Conservation (phyloP, 164 flowering plant species). For the Dillenia turbinata region DNA sequence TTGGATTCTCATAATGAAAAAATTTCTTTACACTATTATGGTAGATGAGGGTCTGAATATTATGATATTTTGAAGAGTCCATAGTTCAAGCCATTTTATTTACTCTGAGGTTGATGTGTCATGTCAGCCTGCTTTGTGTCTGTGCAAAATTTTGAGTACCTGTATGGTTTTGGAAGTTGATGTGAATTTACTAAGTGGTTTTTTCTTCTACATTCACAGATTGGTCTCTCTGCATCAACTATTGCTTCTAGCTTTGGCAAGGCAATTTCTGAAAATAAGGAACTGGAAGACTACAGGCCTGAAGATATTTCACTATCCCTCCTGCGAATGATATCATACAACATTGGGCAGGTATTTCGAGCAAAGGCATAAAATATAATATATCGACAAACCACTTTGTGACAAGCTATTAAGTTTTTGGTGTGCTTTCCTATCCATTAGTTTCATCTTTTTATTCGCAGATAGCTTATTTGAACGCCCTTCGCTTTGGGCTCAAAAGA, state of each 20-base stretch:
- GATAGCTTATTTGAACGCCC: slow-evolving; percentile 88
- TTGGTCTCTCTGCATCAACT: slow-evolving; percentile 94
- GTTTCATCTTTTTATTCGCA: slow-evolving; percentile 19
- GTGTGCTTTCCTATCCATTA: neutral
- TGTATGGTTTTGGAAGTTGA: too few species aligned
- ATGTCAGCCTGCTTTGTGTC: too few species aligned
- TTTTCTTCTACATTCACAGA: slow-evolving; percentile 31
- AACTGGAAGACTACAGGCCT: slow-evolving; percentile 89
- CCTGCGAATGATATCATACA: slow-evolving; percentile 93
- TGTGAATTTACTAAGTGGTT: too few species aligned
- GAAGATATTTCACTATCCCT: slow-evolving; percentile 95
- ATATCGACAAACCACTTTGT: too few species aligned
- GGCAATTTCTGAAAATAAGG: slow-evolving; percentile 82
- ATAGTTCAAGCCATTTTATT: too few species aligned
- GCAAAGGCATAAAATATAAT: neutral
- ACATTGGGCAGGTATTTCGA: slow-evolving; percentile 83
- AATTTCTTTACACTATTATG: too few species aligned
- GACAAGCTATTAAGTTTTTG: neutral
- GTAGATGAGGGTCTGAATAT: too few species aligned
- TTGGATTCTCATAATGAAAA: too few species aligned
- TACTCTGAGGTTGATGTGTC: too few species aligned
- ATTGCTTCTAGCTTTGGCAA: slow-evolving; percentile 99
- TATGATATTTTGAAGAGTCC: too few species aligned
- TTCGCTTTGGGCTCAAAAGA: slow-evolving; percentile 87
- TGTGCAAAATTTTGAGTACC: too few species aligned